Evolutionary conservation across 306 rosid genomes (phyloP), one percentile per base, ranked within the genome.

Genomic region (Notholithocarpus densiflorus): DNA sequence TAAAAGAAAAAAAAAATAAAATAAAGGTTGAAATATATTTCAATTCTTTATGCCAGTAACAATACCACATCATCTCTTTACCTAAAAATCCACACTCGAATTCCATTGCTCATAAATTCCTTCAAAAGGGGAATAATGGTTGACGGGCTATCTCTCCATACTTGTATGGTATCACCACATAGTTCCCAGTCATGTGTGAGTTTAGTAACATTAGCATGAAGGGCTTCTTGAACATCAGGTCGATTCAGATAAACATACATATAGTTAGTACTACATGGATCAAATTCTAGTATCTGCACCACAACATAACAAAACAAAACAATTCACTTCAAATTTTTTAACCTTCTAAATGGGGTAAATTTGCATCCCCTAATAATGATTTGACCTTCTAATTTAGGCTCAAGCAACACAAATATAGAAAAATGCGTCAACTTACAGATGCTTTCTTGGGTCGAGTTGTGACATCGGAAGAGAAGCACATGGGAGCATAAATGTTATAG

Each of bases 81-180:
- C 98, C 98, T 95, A 48, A 92, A 91, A 82, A 95, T 79, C 98
- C 98, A 95, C 48, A 91, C 93, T 27, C 95, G 82, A 37, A 95
- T 78, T 1, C 89, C 91, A 19, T 68, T 77, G 8, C 73, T 53
- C 57, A 89, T 85, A 84, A 88, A 27, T 79, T 92, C 92, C 0
- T 71, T 85, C 11, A 95, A 10, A 65, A 91, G 78, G 4, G 98
- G 98, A 74, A 95, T 31, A 4, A 92, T 62, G 4, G 98, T 87
- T 12, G 91, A 64, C 57, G 98, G 6, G 2, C 88, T 77, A 27
- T 95, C 97, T 4, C 0, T 15, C 98, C 98, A 95, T 0, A 3
- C 7, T 1, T 0, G 0, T 13, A 86, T 71, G 34, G 91, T 82
- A 31, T 83, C 79, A 19, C 97, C 93, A 69, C 98, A 95, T 14